phyloP scores from a whole-genome alignment of 352 stramenopile genomes.

The Pythium vanterpoolii region DNA sequence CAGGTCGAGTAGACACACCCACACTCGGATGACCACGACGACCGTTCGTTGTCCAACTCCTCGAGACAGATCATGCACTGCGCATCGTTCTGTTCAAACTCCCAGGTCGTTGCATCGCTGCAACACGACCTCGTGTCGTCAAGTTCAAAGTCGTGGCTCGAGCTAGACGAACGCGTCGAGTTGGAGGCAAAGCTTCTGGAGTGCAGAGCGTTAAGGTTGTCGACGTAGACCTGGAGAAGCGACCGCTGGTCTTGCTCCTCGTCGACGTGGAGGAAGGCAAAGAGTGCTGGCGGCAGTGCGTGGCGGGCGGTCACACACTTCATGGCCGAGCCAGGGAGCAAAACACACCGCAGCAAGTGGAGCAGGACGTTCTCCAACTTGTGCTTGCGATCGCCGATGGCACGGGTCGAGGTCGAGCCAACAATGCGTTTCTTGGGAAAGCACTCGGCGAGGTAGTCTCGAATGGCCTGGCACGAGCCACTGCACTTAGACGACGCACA shows the following conservation, averaged over 20 bases:
- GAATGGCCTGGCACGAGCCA: conserved; percentile 66
- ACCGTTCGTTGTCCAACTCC: conserved; percentile 32
- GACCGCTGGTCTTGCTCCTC: conserved; percentile 48
- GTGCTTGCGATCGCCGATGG: conserved; percentile 39
- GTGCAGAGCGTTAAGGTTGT: conserved; percentile 38
- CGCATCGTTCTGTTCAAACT: conserved; percentile 24
- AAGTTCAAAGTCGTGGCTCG: not conserved
- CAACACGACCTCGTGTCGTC: conserved; percentile 13
- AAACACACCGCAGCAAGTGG: conserved; percentile 59
- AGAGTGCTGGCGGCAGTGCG: conserved; percentile 45
- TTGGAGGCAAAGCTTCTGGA: conserved; percentile 31
- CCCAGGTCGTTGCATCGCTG: conserved; percentile 34
- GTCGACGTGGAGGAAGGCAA: conserved; percentile 57
- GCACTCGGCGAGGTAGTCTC: conserved; percentile 51
- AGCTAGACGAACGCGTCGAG: conserved; percentile 16
- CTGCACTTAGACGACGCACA: conserved; percentile 52
- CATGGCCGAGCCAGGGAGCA: conserved; percentile 66
- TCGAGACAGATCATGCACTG: conserved; percentile 56
- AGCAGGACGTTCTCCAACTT: conserved; percentile 66
- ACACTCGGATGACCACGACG: conserved; percentile 21
- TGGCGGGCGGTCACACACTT: conserved; percentile 54
- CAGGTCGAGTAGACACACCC: conserved; percentile 22
- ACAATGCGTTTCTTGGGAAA: conserved; percentile 61
- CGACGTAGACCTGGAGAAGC: conserved; percentile 66
- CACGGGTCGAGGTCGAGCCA: conserved; percentile 31